Evolutionary conservation across 371 early-diverging fungal genomes (phyloP).

Genomic region (Rhizopus sp.): DNA sequence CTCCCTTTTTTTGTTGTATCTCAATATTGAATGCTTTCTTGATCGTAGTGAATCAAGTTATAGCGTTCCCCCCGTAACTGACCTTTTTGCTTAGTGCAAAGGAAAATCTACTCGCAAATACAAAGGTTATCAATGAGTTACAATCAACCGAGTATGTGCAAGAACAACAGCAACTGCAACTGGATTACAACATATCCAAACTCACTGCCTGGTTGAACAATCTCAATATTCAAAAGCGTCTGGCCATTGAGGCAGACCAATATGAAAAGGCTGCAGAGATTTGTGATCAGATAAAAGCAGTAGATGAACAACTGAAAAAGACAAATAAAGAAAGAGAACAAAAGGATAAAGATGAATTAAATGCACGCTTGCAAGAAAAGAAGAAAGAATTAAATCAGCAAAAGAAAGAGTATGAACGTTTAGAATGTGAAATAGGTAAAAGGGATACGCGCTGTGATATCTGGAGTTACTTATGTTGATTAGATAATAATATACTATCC

Average conservation of each 20-base stretch:
- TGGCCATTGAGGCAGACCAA: constrained; percentile 1
- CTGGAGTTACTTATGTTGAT: not conserved
- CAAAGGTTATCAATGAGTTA: not conserved
- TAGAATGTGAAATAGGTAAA: not conserved
- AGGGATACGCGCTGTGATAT: not conserved
- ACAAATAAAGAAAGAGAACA: not conserved
- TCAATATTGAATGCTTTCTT: too few species aligned
- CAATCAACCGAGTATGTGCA: not conserved
- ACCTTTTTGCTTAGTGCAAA: not conserved
- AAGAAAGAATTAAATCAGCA: not conserved
- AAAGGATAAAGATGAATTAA: not conserved
- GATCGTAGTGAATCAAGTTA: too few species aligned
- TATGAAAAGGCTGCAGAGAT: not conserved
- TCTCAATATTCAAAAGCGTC: not conserved
- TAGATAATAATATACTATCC: not conserved
- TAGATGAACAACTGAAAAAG: not conserved
- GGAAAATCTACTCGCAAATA: not conserved
- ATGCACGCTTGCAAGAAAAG: not conserved
- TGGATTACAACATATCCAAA: not conserved
- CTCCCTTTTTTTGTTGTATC: not conserved
- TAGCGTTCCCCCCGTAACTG: too few species aligned
- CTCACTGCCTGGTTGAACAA: not conserved
- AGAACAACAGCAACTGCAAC: not conserved
- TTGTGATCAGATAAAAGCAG: not conserved
- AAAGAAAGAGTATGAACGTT: not conserved